A percentile compares a stretch with the other conserved stretches of the same genome.
Conservation (phyloP, 129 eudicot genomes). For the Centella asiatica region DNA sequence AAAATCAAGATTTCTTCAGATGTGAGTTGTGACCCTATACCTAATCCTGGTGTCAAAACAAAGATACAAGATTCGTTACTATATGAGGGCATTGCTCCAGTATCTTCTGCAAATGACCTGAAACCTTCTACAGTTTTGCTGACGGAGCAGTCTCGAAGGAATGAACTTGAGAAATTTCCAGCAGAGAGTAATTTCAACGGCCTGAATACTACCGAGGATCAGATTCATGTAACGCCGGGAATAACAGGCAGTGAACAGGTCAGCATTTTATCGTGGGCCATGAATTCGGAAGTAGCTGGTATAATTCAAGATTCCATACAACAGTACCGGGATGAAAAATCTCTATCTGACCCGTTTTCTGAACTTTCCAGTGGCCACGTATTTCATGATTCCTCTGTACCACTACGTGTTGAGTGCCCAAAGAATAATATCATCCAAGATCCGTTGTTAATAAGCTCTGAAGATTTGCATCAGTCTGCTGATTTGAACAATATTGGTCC, state of each 20-base stretch:
- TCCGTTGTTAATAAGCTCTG: conserved; percentile 14
- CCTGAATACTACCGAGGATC: conserved; percentile 20
- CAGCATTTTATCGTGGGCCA: conserved; percentile 22
- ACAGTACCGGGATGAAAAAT: conserved; percentile 21
- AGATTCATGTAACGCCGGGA: conserved; percentile 21
- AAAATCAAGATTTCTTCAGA: conserved; percentile 8
- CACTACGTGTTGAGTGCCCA: conserved; percentile 18
- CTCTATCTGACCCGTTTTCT: conserved; percentile 23
- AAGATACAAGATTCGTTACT: conserved; percentile 21
- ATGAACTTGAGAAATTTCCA: conserved; percentile 16
- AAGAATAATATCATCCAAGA: conserved; percentile 20
- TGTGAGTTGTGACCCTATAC: conserved; percentile 16
- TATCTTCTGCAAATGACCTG: conserved; percentile 18
- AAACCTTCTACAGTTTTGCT: conserved; percentile 16
- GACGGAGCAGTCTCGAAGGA: conserved; percentile 22
- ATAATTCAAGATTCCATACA: background rate
- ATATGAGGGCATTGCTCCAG: conserved; percentile 14
- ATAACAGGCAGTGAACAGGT: conserved; percentile 18
- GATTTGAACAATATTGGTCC: conserved; percentile 18
- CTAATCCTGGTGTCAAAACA: conserved; percentile 8
- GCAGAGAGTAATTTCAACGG: conserved; percentile 16
- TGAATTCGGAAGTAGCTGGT: conserved; percentile 22
- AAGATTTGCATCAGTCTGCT: conserved; percentile 8
- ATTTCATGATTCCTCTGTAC: conserved; percentile 27
- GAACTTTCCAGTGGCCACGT: conserved; percentile 31